phyloP scores from a whole-genome alignment of 257 asterid species.

The Buddleja alternifolia region DNA sequence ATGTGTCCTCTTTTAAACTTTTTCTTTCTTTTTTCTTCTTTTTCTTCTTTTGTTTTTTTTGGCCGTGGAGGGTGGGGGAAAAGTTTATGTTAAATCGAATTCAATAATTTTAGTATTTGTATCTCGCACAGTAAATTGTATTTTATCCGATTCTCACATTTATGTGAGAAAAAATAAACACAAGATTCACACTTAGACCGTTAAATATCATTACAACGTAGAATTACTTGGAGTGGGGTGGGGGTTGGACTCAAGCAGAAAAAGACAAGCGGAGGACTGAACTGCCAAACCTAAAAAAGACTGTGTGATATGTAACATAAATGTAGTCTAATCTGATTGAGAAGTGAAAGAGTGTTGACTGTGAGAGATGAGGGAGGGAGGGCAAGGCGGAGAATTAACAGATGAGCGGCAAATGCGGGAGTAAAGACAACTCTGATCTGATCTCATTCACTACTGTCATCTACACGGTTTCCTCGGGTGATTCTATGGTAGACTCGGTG shows the following conservation, averaged over 20 bases:
- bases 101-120: too few species aligned
- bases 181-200: too few species aligned
- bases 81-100: too few species aligned
- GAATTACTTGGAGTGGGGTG: conserved; percentile 33
- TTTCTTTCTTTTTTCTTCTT: too few species aligned
- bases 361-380: too few species aligned
- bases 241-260: conserved; percentile 46
- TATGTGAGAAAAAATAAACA: too few species aligned
- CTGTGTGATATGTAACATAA: not conserved
- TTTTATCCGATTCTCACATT: too few species aligned
- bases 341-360: too few species aligned
- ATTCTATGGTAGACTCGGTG: too few species aligned
- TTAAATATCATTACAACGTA: too few species aligned
- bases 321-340: conserved; percentile 2
- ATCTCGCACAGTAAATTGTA: too few species aligned
- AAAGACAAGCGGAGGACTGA: conserved; percentile 47
- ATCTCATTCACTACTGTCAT: conserved; percentile 8
- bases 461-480: too few species aligned
- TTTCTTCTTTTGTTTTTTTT: not conserved
- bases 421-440: conserved; percentile 45
- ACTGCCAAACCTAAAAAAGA: conserved; percentile 14
- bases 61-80: conserved; percentile 2
- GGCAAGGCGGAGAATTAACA: conserved; percentile 29
- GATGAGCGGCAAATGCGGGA: conserved; percentile 67
- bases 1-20: not conserved